Base-by-base conservation (phyloP, 2,329 filamentous ascomycete genomes). In the Falciphora oryzae region DNA sequence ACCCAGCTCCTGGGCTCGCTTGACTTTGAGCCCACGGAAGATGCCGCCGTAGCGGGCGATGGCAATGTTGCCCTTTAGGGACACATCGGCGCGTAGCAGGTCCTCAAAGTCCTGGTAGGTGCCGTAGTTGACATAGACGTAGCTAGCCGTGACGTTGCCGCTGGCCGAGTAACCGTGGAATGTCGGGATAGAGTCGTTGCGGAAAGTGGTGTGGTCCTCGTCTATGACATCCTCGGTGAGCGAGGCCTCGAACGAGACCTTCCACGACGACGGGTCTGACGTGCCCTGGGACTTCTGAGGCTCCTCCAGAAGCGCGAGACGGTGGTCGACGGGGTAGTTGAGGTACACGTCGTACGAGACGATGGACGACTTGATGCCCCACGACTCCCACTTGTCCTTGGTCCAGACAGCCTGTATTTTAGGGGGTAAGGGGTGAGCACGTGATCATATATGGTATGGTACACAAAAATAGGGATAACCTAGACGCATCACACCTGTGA, bases 121-220 rank as follows among this genome's bases (percentile, higher is more conserved):
- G 63, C 93, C 94, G 72, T 95, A 96, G 76, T 97, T 97, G 74
- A 91, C 92, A 72, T 89, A 98, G 38, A 97, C 91, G 69, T 91
- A 95, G 18, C 87, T 85, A 3, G 87, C 92, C 0, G 94, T 97
- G 61, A 96, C 94, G 74, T 98, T 96, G 32, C 94, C 94, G 66
- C 83, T 93, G 5, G 93, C 93, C 4, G 92, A 96, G 76, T 97
- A 98, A 63, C 94, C 95, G 73, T 98, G 94, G 79, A 98, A 98
- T 0, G 90, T 94, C 1, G 94, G 93, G 29, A 98, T 84, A 35
- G 92, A 83, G 71, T 93, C 84, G 13, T 84, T 77, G 59, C 92
- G 79, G 28, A 87, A 84, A 25, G 88, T 92, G 0, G 93, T 96
- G 3, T 87, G 84, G 74, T 99, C 95, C 63, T 96, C 89, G 0